Conservation (phyloP, 805 yeast species). For the Osmozyma mogii region DNA sequence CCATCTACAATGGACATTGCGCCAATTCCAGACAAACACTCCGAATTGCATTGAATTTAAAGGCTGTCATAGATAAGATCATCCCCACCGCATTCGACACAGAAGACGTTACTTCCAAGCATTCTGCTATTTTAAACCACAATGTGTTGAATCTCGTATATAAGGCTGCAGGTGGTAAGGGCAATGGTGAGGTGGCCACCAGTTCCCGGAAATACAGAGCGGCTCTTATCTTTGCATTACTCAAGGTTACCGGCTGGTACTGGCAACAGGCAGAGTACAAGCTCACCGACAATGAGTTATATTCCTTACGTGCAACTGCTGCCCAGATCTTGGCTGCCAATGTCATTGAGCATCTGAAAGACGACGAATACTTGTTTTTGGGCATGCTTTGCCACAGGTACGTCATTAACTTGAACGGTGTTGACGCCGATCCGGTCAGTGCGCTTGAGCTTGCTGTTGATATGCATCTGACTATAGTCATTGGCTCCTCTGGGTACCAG, state of each 20-base stretch:
- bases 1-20: slow-evolving; percentile 10
- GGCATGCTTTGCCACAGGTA: slow-evolving; percentile 74
- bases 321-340: slow-evolving; percentile 68
- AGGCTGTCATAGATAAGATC: slow-evolving; percentile 60
- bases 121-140: slow-evolving; percentile 51
- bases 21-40: slow-evolving; percentile 64
- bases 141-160: slow-evolving; percentile 53
- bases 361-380: slow-evolving; percentile 58
- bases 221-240: slow-evolving; percentile 57
- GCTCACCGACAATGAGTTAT: slow-evolving; percentile 61
- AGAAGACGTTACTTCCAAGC: slow-evolving; percentile 42
- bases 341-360: slow-evolving; percentile 54
- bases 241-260: slow-evolving; percentile 79
- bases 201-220: slow-evolving; percentile 60
- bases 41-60: slow-evolving; percentile 66
- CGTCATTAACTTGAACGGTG: slow-evolving; percentile 53
- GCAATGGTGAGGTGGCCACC: slow-evolving; percentile 46
- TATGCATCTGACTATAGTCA: slow-evolving; percentile 68
- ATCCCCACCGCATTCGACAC: slow-evolving; percentile 59
- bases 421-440: slow-evolving; percentile 56
- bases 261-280: slow-evolving; percentile 49
- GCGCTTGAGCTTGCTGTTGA: slow-evolving; percentile 84
- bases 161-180: slow-evolving; percentile 76
- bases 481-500: slow-evolving; percentile 77
- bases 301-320: slow-evolving; percentile 51